Percentiles rank a stretch among this genome's conserved stretches.
phyloP scores from a whole-genome alignment of 805 yeast genomes.

The Kregervanrija fluxuum region DNA sequence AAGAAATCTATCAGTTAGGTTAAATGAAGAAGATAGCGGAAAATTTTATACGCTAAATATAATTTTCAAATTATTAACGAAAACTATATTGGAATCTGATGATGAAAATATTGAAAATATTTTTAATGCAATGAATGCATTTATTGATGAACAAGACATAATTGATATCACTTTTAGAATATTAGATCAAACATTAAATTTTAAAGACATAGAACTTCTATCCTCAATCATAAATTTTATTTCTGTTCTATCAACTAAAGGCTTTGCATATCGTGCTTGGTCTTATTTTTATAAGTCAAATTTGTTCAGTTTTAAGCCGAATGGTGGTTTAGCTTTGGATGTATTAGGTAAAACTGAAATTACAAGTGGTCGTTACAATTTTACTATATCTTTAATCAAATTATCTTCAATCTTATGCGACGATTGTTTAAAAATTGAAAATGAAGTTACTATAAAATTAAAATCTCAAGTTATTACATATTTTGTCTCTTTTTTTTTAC shows the following conservation, averaged over 20 bases:
- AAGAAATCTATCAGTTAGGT: slow-evolving; percentile 46
- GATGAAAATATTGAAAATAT: slow-evolving; percentile 20
- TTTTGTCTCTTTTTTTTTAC: slow-evolving; percentile 49
- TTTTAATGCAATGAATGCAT: slow-evolving; percentile 29
- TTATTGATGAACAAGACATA: slow-evolving; percentile 25
- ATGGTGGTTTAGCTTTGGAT: slow-evolving; percentile 55
- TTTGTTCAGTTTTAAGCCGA: slow-evolving; percentile 52
- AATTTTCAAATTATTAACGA: slow-evolving; percentile 44
- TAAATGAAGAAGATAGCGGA: slow-evolving; percentile 31
- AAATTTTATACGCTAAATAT: slow-evolving; percentile 36
- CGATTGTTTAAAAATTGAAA: slow-evolving; percentile 37
- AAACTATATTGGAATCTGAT: slow-evolving; percentile 35
- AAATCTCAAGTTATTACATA: slow-evolving; percentile 51
- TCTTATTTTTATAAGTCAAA: slow-evolving; percentile 62
- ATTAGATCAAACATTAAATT: slow-evolving; percentile 61
- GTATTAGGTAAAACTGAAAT: slow-evolving; percentile 69
- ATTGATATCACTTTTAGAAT: slow-evolving; percentile 54
- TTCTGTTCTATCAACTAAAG: slow-evolving; percentile 33
- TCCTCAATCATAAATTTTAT: slow-evolving; percentile 44
- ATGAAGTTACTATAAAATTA: slow-evolving; percentile 31
- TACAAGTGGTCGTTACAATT: slow-evolving; percentile 56
- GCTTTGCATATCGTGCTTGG: slow-evolving; percentile 70
- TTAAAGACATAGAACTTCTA: slow-evolving; percentile 41
- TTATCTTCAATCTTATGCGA: slow-evolving; percentile 46
- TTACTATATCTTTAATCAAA: slow-evolving; percentile 54